Percentiles rank a stretch among this genome's conserved stretches.
phyloP scores from a whole-genome alignment of 495 filamentous ascomycete species.

The Trichoderma parareesei region DNA sequence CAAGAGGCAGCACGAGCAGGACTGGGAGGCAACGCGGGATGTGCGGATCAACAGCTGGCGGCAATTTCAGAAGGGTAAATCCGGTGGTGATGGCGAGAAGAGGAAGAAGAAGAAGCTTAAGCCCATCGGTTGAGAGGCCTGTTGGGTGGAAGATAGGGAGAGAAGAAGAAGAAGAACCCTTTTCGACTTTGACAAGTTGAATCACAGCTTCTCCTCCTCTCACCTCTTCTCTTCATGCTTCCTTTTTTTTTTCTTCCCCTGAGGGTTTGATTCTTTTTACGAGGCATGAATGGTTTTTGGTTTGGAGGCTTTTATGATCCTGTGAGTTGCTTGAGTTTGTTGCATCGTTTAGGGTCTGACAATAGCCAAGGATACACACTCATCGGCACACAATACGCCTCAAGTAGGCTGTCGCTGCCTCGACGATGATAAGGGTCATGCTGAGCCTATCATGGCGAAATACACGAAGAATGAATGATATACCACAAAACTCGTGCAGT shows the following conservation, averaged over 20 bases:
- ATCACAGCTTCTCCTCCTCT: neutral
- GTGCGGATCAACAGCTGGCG: slow-evolving; percentile 91
- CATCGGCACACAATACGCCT: neutral
- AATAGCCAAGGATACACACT: neutral
- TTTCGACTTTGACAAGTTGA: neutral
- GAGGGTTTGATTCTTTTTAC: neutral
- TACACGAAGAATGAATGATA: too few species aligned
- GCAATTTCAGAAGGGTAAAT: slow-evolving; percentile 71
- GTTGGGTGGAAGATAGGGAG: too few species aligned
- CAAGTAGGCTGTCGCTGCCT: neutral
- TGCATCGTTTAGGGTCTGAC: neutral
- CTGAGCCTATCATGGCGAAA: too few species aligned
- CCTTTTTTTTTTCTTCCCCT: too few species aligned
- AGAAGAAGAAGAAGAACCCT: too few species aligned
- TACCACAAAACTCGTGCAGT: too few species aligned
- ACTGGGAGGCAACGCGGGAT: slow-evolving; percentile 90
- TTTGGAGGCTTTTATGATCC: neutral
- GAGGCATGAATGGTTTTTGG: neutral
- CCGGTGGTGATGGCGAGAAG: slow-evolving; percentile 56
- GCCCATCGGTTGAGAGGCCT: slow-evolving; percentile 35
- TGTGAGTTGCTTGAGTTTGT: slow-evolving; percentile 5
- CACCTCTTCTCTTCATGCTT: neutral
- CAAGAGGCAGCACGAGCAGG: slow-evolving; percentile 85
- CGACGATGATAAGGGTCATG: neutral
- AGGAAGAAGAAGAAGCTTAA: slow-evolving; percentile 91